Evolutionary conservation across 139 green algal species (phyloP).

Genomic region (Closterium sp.): DNA sequence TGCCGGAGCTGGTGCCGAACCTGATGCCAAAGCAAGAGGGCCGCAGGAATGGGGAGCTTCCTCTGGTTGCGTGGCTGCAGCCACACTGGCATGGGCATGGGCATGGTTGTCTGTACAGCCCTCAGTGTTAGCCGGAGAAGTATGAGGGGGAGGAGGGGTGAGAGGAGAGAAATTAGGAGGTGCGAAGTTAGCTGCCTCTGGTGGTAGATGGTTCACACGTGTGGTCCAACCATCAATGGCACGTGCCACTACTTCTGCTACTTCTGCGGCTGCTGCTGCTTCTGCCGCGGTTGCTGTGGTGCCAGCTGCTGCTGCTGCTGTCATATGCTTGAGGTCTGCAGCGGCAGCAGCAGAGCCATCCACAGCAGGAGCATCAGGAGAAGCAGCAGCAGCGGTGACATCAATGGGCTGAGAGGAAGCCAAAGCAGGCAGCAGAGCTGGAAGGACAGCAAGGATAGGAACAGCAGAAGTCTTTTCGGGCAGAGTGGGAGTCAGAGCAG

Average conservation of each 20-base stretch:
- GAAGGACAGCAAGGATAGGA: background rate
- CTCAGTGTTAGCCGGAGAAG: background rate
- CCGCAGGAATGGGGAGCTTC: background rate
- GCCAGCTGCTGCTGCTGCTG: background rate
- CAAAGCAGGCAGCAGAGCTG: background rate
- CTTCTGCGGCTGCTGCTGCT: background rate
- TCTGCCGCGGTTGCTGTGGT: background rate
- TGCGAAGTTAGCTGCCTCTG: background rate
- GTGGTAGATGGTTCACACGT: background rate
- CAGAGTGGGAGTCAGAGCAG: no score
- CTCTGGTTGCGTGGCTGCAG: background rate
- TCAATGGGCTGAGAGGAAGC: no score
- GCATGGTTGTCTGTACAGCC: no score
- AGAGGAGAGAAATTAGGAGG: background rate
- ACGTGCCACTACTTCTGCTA: background rate
- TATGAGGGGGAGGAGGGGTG: background rate
- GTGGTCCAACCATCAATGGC: background rate
- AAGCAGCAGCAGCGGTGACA: no score
- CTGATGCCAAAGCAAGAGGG: background rate
- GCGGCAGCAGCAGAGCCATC: background rate
- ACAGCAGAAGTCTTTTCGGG: background rate
- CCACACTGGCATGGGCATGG: no score
- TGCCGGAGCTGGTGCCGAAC: background rate
- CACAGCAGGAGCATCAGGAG: background rate
- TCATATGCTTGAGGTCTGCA: background rate